Base-by-base conservation (phyloP, 2,329 filamentous ascomycete species). In the Colletotrichum paranaense region DNA sequence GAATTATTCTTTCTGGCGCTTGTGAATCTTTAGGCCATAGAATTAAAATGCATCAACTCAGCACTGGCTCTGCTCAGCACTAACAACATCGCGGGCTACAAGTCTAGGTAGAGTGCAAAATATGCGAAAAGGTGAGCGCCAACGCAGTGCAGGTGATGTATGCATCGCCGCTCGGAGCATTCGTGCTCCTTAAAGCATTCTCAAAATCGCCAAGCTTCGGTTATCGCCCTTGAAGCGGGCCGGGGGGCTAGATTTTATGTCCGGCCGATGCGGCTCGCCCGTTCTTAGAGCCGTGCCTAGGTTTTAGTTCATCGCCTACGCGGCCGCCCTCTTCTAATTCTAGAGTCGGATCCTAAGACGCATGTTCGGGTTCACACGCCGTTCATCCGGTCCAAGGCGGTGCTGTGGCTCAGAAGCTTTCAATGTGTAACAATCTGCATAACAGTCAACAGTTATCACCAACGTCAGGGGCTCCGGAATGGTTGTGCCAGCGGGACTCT, bases 11-110 rank as follows among this genome's bases (percentile, higher is more conserved):
- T 2, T 22, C 42, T 4, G 19, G 38, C 8, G 8, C 2, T 11
- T 11, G 22, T 11, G 7, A 8, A 22, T n/a, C 3, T 11, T 9
- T 4, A n/a, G 19, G 2, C 7, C 7, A 49, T n/a, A 4, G 0
- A 49, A 49, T 19, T 49, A 3, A 49, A 49, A 5, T n/a, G 19
- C 42, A 49, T 49, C 42, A n/a, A 11, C 5, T 7, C 9, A 3
- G 19, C 4, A 49, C 8, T 49, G 19, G 19, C 42, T 9, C 3
- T n/a, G 4, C 42, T 49, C 42, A 49, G 19, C 19, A 19, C 4
- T 3, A 49, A 11, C 42, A 22, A 22, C 19, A 49, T 42, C 38
- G 38, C 16, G 5, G 38, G 5, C 19, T 4, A n/a, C 8, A 49
- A 49, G 42, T n/a, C 42, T n/a, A n/a, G 4, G 5, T n/a, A n/a